A percentile compares a stretch with the other conserved stretches of the same genome.
These are phyloP conservation scores for Anthracocystis panici-leucophaei DNA, from an alignment of 1,284 basidiomycete species.

Conservation along the genomic window DNA sequence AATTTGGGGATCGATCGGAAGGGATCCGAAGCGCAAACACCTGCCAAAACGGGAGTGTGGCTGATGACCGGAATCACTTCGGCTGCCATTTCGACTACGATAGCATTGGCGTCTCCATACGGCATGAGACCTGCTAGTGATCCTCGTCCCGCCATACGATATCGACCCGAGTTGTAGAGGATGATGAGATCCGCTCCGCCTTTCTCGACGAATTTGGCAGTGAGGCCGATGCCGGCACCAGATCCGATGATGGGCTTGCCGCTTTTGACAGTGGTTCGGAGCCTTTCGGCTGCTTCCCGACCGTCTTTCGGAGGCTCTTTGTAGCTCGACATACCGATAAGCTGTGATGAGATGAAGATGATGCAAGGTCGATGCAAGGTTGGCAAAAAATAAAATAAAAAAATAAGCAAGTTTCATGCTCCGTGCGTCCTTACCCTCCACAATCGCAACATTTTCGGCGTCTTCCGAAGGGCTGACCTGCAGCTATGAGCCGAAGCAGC, in stretches of 20 bases:
- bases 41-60: constrained; percentile 49
- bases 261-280: constrained; percentile 24
- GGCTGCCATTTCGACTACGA: constrained; percentile 46
- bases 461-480: background rate
- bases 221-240: constrained; percentile 49
- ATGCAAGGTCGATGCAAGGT: too few species aligned
- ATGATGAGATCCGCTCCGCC: constrained; percentile 51
- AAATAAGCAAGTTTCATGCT: background rate
- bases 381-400: background rate
- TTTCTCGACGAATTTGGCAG: constrained; percentile 48
- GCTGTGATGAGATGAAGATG: background rate
- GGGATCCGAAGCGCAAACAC: constrained; percentile 46
- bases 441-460: constrained; percentile 9
- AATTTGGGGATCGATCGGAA: constrained; percentile 50
- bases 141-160: constrained; percentile 47
- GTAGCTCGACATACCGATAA: constrained; percentile 25
- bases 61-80: constrained; percentile 43
- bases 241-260: constrained; percentile 49
- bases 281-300: constrained; percentile 35
- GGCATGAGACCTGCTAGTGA: constrained; percentile 49
- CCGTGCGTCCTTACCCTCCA: constrained; percentile 20
- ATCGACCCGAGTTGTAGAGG: constrained; percentile 49
- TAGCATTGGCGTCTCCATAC: constrained; percentile 50
- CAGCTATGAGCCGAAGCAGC: too few species aligned
- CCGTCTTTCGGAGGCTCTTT: constrained; percentile 32